A percentile compares a stretch with the other conserved stretches of the same genome.
phyloP scores from a whole-genome alignment of 257 asterid species.

The Osmanthus fragrans region DNA sequence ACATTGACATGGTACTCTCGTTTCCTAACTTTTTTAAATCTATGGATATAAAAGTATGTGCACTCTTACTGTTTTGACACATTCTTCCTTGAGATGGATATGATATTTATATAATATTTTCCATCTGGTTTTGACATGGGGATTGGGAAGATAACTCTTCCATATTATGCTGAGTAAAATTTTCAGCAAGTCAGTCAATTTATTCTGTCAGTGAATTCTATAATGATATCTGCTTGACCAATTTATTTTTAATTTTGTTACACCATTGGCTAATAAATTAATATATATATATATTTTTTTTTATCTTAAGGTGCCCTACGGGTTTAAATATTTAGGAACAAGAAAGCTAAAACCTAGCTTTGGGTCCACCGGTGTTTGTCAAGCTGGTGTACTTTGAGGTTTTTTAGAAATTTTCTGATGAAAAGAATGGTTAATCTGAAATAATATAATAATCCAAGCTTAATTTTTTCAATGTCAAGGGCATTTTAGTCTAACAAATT shows the following conservation, averaged over 20 bases:
- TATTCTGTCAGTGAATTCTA: neutral
- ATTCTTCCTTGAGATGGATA: neutral
- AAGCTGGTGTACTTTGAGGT: too few relatives aligned
- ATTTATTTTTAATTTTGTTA: neutral
- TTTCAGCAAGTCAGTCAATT: neutral
- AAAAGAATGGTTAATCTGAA: too few relatives aligned
- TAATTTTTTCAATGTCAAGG: too few relatives aligned
- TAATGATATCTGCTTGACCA: neutral
- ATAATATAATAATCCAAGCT: too few relatives aligned
- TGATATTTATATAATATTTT: conserved; percentile 3
- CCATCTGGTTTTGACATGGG: neutral
- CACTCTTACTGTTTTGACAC: neutral
- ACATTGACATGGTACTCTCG: conserved; percentile 69
- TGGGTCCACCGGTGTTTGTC: too few relatives aligned
- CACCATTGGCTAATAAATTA: neutral
- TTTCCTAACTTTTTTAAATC: neutral
- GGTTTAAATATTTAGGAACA: too few relatives aligned
- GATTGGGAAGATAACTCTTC: neutral
- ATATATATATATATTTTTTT: too few relatives aligned
- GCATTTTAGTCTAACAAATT: too few relatives aligned
- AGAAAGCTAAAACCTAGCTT: too few relatives aligned
- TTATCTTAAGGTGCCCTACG: neutral
- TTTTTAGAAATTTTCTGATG: too few relatives aligned
- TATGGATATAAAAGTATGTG: conserved; percentile 13
- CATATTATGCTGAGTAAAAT: neutral